Percentiles rank a stretch among this genome's conserved stretches.
phyloP scores from a whole-genome alignment of 208 protist species.

The Trypanosoma vivax region DNA sequence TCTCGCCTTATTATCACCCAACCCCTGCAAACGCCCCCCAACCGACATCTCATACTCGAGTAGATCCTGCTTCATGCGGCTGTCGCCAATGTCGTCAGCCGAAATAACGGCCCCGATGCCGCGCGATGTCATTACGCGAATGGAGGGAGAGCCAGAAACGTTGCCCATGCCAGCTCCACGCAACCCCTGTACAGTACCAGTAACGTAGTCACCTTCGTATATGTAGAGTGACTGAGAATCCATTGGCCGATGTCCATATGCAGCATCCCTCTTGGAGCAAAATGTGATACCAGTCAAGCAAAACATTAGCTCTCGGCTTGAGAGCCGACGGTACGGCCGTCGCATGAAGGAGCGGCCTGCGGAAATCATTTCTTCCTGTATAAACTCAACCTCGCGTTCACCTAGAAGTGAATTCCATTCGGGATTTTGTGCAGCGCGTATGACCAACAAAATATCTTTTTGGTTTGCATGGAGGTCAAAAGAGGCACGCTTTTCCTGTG shows the following conservation, averaged over 20 bases:
- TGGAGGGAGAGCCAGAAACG: slow-evolving; percentile 23
- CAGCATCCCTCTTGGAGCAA: slow-evolving; percentile 24
- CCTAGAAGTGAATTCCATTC: slow-evolving; percentile 24
- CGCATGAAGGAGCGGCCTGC: slow-evolving; percentile 46
- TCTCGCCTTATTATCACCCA: background rate
- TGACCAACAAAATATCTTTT: slow-evolving; percentile 6
- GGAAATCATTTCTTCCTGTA: slow-evolving; percentile 48
- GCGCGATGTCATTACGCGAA: slow-evolving; percentile 59
- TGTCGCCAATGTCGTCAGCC: slow-evolving; percentile 47
- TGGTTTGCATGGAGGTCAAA: slow-evolving; percentile 14
- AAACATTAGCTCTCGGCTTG: slow-evolving; percentile 57
- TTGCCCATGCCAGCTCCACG: slow-evolving; percentile 24
- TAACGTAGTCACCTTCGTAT: slow-evolving; percentile 60
- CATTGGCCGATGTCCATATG: background rate
- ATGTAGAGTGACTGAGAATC: slow-evolving; percentile 35
- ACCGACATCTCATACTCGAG: slow-evolving; percentile 34
- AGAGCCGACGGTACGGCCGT: slow-evolving; percentile 67
- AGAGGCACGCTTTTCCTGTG: slow-evolving; percentile 9
- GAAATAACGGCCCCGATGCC: slow-evolving; percentile 60
- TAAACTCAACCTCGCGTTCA: slow-evolving; percentile 57
- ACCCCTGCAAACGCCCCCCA: slow-evolving; percentile 21
- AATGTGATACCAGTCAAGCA: slow-evolving; percentile 61
- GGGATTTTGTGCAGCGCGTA: slow-evolving; percentile 3
- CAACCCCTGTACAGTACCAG: slow-evolving; percentile 47
- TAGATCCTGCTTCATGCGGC: slow-evolving; percentile 45